Percentiles rank a stretch among this genome's conserved stretches.
phyloP scores from a whole-genome alignment of 2,329 filamentous ascomycete genomes.

The Myriosclerotinia curreyana region DNA sequence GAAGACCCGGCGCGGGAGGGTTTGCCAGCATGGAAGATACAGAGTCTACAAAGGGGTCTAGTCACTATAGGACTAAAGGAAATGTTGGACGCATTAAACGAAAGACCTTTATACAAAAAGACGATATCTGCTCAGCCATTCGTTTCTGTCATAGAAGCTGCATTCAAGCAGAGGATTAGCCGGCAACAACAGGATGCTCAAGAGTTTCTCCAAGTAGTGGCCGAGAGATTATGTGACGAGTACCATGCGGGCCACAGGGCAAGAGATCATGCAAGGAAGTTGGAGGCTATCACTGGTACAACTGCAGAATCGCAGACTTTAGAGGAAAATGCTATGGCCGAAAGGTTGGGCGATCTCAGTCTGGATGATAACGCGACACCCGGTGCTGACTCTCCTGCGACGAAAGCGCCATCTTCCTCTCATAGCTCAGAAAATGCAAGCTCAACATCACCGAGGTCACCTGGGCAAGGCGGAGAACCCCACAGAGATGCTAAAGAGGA shows the following conservation, averaged over 20 bases:
- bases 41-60: slow-evolving; percentile 71
- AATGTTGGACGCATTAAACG: slow-evolving; percentile 87
- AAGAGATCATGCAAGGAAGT: slow-evolving; percentile 53
- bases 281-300: slow-evolving; percentile 15
- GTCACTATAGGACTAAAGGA: slow-evolving; percentile 88
- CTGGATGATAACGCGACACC: slow-evolving; percentile 15
- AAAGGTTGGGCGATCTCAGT: slow-evolving; percentile 21
- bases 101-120: slow-evolving; percentile 89
- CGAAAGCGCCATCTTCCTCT: slow-evolving; percentile 8
- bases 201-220: slow-evolving; percentile 91
- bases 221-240: slow-evolving; percentile 89
- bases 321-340: slow-evolving; percentile 20
- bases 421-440: slow-evolving; percentile 16
- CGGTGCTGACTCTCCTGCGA: slow-evolving; percentile 11
- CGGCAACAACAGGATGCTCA: slow-evolving; percentile 96
- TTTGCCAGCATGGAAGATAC: slow-evolving; percentile 58
- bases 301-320: slow-evolving; percentile 16
- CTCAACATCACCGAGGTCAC: slow-evolving; percentile 4
- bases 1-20: slow-evolving; percentile 47
- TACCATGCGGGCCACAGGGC: slow-evolving; percentile 82
- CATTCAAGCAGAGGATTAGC: slow-evolving; percentile 87
- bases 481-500: slow-evolving; percentile 44
- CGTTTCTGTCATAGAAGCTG: slow-evolving; percentile 75
- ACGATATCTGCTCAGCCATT: slow-evolving; percentile 87
- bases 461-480: slow-evolving; percentile 9